Evolutionary conservation across 2,329 filamentous ascomycete genomes (phyloP), one percentile per base, ranked within the genome.

Genomic region (Colletotrichum orchidophilum): DNA sequence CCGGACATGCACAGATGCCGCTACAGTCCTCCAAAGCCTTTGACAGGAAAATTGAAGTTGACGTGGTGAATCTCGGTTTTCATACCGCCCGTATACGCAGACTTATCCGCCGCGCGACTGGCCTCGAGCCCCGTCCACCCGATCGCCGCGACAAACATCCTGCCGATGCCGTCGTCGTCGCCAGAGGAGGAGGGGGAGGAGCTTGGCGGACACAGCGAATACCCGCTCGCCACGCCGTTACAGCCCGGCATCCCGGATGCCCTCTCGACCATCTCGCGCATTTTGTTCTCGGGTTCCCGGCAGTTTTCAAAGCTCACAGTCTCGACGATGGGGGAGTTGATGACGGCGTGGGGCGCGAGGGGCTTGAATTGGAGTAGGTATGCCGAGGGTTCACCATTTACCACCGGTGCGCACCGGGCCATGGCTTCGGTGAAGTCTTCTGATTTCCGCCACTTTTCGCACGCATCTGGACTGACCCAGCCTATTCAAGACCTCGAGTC

Each of bases 231-330:
- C 13, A 73, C 73, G 26, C 76, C 76, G 35, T 76, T 77, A 66
- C 75, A 78, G 11, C 77, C 76, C 15, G 67, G 67, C 15, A 76
- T 52, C 63, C 53, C 52, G 26, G 67, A 73, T 39, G 74, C 75
- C n/a, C 71, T 70, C 57, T 75, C 71, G 9, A 78, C 65, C 18
- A 71, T 8, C 42, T 73, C 73, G 13, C 73, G 74, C 65, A 78
- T 73, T 29, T 66, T 69, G 8, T 75, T 74, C 79, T 86, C 76
- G 81, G 84, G 31, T 66, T 77, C 49, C 79, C 82, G 49, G 74
- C 75, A 64, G 82, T 86, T 59, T 79, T 86, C 63, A 79, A 85
- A 66, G 81, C 86, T 69, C 77, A 84, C 46, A 79, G 85, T 49
- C 79, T 88, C 50, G 26, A 78, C 75, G 53, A 78, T 72, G 18